Evolutionary conservation across 2,329 filamentous ascomycete genomes (phyloP).

Genomic region (Zymoseptoria pseudotritici): DNA sequence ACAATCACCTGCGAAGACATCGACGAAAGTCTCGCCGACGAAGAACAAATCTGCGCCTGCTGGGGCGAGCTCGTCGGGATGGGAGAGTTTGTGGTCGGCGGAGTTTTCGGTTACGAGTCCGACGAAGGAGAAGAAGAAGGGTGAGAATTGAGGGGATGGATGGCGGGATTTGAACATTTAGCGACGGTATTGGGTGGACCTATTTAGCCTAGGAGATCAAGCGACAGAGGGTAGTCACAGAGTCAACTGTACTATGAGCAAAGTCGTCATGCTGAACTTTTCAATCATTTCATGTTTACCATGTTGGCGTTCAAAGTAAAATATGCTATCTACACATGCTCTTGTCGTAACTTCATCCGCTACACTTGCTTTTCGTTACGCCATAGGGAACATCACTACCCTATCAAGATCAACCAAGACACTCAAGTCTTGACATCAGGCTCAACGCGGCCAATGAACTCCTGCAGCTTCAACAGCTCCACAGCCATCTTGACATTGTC

Average conservation of each 20-base stretch:
- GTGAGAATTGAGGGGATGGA: slow-evolving; percentile 1
- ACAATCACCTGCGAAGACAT: slow-evolving; percentile 1
- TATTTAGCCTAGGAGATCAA: background rate
- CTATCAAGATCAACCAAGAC: background rate
- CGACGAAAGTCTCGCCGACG: slow-evolving; percentile 13
- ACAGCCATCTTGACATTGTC: slow-evolving; percentile 82
- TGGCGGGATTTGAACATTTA: background rate
- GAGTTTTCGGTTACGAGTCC: slow-evolving; percentile 28
- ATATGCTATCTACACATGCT: slow-evolving; percentile 1
- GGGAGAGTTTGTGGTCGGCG: slow-evolving; percentile 28
- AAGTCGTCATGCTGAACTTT: background rate
- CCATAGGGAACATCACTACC: background rate
- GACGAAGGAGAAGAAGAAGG: slow-evolving; percentile 21
- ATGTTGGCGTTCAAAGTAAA: background rate
- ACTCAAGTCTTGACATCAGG: slow-evolving; percentile 90
- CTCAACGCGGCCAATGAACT: slow-evolving; percentile 84
- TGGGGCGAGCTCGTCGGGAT: slow-evolving; percentile 14
- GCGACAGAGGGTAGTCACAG: too few species aligned
- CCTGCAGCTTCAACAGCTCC: slow-evolving; percentile 81
- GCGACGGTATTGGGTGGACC: background rate
- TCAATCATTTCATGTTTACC: background rate
- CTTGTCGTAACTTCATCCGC: background rate
- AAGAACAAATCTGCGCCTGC: slow-evolving; percentile 6
- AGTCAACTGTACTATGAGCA: too few species aligned
- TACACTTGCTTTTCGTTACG: background rate